These are phyloP conservation scores for Paracoccidioides brasiliensis DNA, from an alignment of 2,329 filamentous ascomycete genomes.

Conservation along the genomic window DNA sequence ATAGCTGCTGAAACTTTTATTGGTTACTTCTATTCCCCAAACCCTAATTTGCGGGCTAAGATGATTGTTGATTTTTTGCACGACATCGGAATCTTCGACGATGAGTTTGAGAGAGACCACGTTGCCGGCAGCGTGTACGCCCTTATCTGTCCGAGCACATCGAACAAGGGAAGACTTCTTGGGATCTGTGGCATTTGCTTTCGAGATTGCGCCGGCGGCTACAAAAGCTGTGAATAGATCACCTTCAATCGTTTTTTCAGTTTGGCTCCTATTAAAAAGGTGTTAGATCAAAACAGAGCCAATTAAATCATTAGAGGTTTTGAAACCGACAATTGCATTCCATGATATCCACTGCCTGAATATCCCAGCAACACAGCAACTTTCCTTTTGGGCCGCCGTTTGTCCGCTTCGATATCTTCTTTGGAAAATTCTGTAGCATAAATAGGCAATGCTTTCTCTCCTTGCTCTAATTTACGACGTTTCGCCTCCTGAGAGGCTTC, in stretches of 20 bases:
- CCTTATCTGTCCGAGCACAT: conserved; percentile 93
- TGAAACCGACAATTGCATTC: conserved; percentile 64
- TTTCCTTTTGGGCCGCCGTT: conserved; percentile 84
- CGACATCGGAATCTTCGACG: conserved; percentile 75
- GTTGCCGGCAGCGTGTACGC: conserved; percentile 90
- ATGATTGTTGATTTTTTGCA: conserved; percentile 79
- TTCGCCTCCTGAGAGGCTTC: conserved; percentile 42
- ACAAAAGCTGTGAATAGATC: conserved; percentile 91
- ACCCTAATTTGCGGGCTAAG: conserved; percentile 82
- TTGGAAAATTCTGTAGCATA: conserved; percentile 50
- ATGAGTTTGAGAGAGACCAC: conserved; percentile 93
- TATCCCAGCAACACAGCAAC: conserved; percentile 93
- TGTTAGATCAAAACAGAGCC: not conserved
- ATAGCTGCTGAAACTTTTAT: conserved; percentile 87
- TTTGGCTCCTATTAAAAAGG: conserved; percentile 29
- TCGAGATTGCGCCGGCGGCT: conserved; percentile 81
- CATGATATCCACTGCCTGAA: conserved; percentile 89
- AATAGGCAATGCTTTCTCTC: conserved; percentile 32
- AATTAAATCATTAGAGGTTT: not conserved
- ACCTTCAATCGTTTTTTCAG: conserved; percentile 87
- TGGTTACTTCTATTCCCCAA: conserved; percentile 85
- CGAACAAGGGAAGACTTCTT: conserved; percentile 91
- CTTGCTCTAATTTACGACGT: conserved; percentile 40
- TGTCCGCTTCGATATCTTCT: conserved; percentile 79
- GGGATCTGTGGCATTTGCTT: conserved; percentile 90